Evolutionary conservation across 331 rosid species (phyloP), one percentile per base, ranked within the genome.

Genomic region (Telfairia occidentalis): DNA sequence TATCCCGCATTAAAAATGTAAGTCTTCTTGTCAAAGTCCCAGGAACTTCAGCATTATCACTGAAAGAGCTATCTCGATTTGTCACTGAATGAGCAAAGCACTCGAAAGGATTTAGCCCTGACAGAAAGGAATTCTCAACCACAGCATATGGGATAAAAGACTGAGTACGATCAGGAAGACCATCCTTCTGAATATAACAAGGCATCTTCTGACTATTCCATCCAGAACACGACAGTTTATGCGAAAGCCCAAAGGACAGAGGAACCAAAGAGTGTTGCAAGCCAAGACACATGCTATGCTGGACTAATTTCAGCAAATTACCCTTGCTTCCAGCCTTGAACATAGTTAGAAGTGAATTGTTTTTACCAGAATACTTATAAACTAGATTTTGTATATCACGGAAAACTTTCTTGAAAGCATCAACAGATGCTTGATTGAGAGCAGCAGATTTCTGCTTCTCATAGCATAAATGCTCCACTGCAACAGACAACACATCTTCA

Each of bases 261-360:
- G 87, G 89, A 71, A 89, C 92, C 61, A 95, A 78, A 42, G 99
- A 95, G 82, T 92, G 89, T 82, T 88, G 97, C 89, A 92, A 80
- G 69, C 97, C 99, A 66, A 95, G 93, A 52, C 99, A 95, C 99
- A 95, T 86, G 86, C 90, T 65, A 28, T 95, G 97, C 58, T 90
- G 99, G 71, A 85, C 96, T 80, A 95, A 69, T 81, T 84, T 95
- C 81, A 87, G 73, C 78, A 95, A 70, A 76, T 90, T 95, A 77
- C 99, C 97, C 88, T 95, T 95, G 87, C 99, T 95, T 82, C 99
- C 99, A 73, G 99, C 96, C 86, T 87, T 95, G 37, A 82, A 71
- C 97, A 95, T 95, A 19, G 84, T 58, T 55, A 95, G 83, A 35
- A 95, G 81, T 37, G 92, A 67, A 79, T 95, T 92, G 65, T 85